Base-by-base conservation (phyloP, 2,329 filamentous ascomycete genomes). In the Meredithiella fracta region DNA sequence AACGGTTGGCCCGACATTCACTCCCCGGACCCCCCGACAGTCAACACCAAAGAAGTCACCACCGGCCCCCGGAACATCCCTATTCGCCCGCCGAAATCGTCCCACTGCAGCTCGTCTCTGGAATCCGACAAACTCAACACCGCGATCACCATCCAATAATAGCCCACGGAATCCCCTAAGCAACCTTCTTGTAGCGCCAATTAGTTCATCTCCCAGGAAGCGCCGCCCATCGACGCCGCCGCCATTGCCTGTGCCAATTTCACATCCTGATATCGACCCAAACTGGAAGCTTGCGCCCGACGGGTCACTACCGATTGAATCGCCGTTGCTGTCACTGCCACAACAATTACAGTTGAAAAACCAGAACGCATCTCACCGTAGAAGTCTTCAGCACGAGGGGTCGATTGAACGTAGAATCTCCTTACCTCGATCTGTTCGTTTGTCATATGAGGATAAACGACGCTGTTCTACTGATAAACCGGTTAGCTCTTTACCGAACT, bases 51-150 rank as follows among this genome's bases (percentile, higher is more conserved):
- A 25, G 25, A 26, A 23, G 29, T n/a, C 37, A n/a, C 38, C 47
- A 20, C 42, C 54, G 22, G 34, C 26, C 6, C 51, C n/a, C 31
- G 44, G 20, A 47, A 26, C 20, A 53, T 26, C 29, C 44, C 37
- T 29, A 2, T 51, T 53, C 50, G 51, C 55, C 31, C 67, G 69
- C 25, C 65, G 69, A 51, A 69, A 67, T 54, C 70, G 68, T 29
- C 67, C 71, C 29, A 69, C 71, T 3, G 69, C 74, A 22, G 72
- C 73, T 49, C 74, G 76, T 37, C 74, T 80, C 60, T 80, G 77
- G 77, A 80, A 80, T 62, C 77, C 77, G 23, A 75, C 75, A 58
- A 80, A 80, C 63, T 80, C 76, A 25, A 79, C 77, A 1, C 76
- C 76, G 47, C 70, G 75, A 65, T 55, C 60, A 68, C 56, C 63